A percentile compares a stretch with the other conserved stretches of the same genome.
phyloP scores from a whole-genome alignment of 345 rosid species.

The Pugionium cornutum region DNA sequence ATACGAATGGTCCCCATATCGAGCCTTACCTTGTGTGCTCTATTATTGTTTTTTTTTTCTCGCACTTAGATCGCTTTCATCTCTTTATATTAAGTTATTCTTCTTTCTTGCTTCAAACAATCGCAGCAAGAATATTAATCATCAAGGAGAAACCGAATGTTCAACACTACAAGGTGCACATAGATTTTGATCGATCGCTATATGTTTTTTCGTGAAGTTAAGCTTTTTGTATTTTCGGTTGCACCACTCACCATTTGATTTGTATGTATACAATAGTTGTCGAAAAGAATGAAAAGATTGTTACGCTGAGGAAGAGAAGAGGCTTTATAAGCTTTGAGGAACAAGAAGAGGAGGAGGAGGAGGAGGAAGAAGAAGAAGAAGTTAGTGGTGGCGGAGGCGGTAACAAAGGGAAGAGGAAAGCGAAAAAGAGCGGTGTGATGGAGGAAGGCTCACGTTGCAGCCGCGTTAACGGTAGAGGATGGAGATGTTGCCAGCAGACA shows the following conservation, averaged over 20 bases:
- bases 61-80: conserved; percentile 33
- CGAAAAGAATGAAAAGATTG: conserved; percentile 51
- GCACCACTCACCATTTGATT: conserved; percentile 22
- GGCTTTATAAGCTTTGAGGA: conserved; percentile 51
- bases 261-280: conserved; percentile 37
- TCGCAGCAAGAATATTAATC: conserved; percentile 40
- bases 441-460: conserved; percentile 93
- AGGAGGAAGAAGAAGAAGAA: conserved; percentile 27
- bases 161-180: conserved; percentile 50
- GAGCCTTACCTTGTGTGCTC: conserved; percentile 39
- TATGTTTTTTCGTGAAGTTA: background rate
- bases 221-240: conserved; percentile 14
- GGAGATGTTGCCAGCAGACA: conserved; percentile 96
- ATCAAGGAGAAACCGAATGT: conserved; percentile 36
- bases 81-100: conserved; percentile 3
- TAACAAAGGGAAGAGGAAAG: conserved; percentile 51
- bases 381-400: conserved; percentile 20
- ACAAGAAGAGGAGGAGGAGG: conserved; percentile 15
- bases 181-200: background rate
- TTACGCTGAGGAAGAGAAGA: conserved; percentile 68
- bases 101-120: conserved; percentile 26
- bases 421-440: conserved; percentile 50
- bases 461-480: conserved; percentile 93
- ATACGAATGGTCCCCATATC: conserved; percentile 60
- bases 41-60: conserved; percentile 29